Evolutionary conservation across 2,329 filamentous ascomycete genomes (phyloP).

Genomic region (Fusarium subglutinans): DNA sequence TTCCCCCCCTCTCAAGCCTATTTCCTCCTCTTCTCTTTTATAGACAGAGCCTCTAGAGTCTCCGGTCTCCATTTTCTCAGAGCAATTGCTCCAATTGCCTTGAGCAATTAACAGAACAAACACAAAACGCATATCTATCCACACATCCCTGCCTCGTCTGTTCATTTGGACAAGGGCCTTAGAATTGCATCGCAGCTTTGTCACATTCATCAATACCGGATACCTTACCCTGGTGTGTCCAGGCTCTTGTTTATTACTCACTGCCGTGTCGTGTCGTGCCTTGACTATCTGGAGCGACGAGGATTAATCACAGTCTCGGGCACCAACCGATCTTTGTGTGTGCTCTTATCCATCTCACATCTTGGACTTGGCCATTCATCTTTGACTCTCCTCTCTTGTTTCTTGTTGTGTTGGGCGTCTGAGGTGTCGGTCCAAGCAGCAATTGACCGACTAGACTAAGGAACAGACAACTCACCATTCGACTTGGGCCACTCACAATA

Average conservation of each 20-base stretch:
- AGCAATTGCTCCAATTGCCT: slow-evolving; percentile 33
- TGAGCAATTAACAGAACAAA: not conserved
- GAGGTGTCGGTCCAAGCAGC: slow-evolving; percentile 12
- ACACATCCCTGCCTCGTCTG: slow-evolving; percentile 2
- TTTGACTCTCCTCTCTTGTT: not conserved
- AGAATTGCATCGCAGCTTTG: slow-evolving; percentile 6
- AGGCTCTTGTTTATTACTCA: slow-evolving; percentile 4
- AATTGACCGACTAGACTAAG: slow-evolving; percentile 35
- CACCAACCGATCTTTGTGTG: slow-evolving; percentile 26
- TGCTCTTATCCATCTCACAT: slow-evolving; percentile 9
- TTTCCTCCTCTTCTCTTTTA: slow-evolving; percentile 1
- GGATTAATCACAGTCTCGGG: slow-evolving; percentile 13
- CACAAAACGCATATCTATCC: not conserved
- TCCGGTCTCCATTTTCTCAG: slow-evolving; percentile 7
- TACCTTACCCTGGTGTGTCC: slow-evolving; percentile 4
- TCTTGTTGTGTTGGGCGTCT: slow-evolving; percentile 30
- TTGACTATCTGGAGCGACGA: slow-evolving; percentile 1
- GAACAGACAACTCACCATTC: slow-evolving; percentile 31
- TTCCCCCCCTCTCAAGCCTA: not conserved
- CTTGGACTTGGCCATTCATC: slow-evolving; percentile 10
- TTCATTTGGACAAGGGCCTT: not conserved
- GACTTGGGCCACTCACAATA: slow-evolving; percentile 19
- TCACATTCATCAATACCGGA: not conserved
- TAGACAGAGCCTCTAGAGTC: slow-evolving; percentile 28
- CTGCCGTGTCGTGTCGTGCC: not conserved